Conservation (phyloP, 768 basidiomycete species). For the Filobasidium wieringae region DNA sequence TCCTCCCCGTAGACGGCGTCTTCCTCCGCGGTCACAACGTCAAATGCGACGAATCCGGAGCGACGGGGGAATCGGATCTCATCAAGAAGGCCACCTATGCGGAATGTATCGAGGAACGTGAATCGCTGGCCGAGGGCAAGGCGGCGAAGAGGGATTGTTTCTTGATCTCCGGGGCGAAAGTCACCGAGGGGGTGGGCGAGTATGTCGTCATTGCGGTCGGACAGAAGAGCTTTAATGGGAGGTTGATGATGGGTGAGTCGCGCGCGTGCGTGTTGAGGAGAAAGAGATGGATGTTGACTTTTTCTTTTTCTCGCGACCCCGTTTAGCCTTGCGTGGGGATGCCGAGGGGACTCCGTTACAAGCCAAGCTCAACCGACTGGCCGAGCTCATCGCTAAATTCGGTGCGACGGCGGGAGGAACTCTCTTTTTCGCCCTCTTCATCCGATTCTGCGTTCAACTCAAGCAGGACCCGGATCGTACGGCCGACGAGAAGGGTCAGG, state of each 20-base stretch:
- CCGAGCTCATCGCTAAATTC: conserved; percentile 85
- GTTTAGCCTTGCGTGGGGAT: conserved; percentile 70
- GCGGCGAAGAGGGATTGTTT: conserved; percentile 75
- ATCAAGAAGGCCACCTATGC: conserved; percentile 76
- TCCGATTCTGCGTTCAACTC: conserved; percentile 86
- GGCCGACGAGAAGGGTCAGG: conserved; percentile 69
- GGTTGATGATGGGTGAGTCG: conserved; percentile 86
- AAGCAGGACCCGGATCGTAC: conserved; percentile 54
- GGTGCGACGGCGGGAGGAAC: conserved; percentile 69
- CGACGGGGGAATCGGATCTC: conserved; percentile 92
- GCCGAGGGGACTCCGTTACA: conserved; percentile 85
- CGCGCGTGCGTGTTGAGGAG: not conserved
- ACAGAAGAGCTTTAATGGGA: conserved; percentile 82
- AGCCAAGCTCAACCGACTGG: conserved; percentile 81
- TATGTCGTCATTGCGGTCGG: conserved; percentile 92
- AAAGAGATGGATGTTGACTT: not conserved
- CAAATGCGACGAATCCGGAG: conserved; percentile 88
- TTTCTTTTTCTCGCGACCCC: not conserved
- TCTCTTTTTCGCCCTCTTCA: conserved; percentile 75
- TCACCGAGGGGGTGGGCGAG: conserved; percentile 82
- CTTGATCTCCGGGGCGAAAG: conserved; percentile 78
- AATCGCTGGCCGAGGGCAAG: conserved; percentile 34
- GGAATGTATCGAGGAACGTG: conserved; percentile 52
- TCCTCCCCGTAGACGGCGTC: conserved; percentile 89
- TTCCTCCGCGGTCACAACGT: conserved; percentile 87